phyloP scores from a whole-genome alignment of 495 filamentous ascomycete genomes.

The Penicillium fimorum region DNA sequence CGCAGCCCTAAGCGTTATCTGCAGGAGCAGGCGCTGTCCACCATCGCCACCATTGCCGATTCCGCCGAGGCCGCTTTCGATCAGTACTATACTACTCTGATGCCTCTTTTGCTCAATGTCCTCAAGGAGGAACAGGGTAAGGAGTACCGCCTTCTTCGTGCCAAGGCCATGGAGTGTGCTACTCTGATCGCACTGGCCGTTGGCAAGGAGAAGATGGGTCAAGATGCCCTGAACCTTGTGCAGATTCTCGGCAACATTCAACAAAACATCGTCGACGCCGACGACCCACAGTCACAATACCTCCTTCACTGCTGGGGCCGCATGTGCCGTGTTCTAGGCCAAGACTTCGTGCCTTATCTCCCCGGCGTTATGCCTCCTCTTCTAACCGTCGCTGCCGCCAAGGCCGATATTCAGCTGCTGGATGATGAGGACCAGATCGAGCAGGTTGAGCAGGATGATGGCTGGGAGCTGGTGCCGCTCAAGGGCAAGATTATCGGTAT shows the following conservation, averaged over 20 bases:
- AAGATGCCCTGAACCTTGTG: conserved; percentile 81
- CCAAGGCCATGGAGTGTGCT: conserved; percentile 99
- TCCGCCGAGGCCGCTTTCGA: conserved; percentile 93
- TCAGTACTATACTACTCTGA: conserved; percentile 92
- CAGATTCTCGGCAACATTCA: conserved; percentile 86
- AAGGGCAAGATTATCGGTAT: conserved; percentile 98
- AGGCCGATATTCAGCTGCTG: conserved; percentile 94
- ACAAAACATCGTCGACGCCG: conserved; percentile 79
- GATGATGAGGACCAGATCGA: conserved; percentile 96
- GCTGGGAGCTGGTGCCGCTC: conserved; percentile 95
- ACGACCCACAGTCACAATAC: conserved; percentile 96
- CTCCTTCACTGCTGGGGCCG: conserved; percentile 98
- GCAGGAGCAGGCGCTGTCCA: conserved; percentile 96
- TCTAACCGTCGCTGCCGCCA: conserved; percentile 84
- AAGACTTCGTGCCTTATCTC: conserved; percentile 89
- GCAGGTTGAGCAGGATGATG: conserved; percentile 89
- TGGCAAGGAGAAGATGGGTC: conserved; percentile 85
- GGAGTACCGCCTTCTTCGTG: conserved; percentile 84
- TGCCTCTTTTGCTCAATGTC: conserved; percentile 91
- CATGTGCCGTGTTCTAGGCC: conserved; percentile 92
- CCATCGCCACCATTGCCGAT: conserved; percentile 97
- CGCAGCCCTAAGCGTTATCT: conserved; percentile 92
- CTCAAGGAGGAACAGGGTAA: conserved; percentile 85
- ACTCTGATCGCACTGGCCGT: conserved; percentile 96
- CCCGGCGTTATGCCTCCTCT: conserved; percentile 93